Base-by-base conservation (phyloP, 176 grass and related monocot genomes). In the Oryza glumipatula region DNA sequence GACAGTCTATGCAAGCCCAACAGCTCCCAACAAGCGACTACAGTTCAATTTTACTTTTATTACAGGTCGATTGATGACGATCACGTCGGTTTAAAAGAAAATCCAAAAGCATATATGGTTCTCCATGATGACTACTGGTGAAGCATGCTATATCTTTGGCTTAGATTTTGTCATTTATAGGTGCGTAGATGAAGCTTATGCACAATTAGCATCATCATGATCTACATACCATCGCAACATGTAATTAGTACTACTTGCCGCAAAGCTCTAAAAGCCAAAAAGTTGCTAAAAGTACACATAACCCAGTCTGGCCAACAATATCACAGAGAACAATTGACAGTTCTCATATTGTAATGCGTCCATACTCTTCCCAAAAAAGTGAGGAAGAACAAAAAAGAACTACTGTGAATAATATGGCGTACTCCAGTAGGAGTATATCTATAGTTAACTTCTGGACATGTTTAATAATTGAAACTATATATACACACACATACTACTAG, bases 111-210 rank as follows among this genome's bases (percentile, higher is more conserved):
- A 64, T 74, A 90, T 79, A 74, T 90, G 74, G 68, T 61, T 68
- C 75, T 79, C 80, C 77, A 90, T 86, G 80, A 90, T 83, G 68
- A 24, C 19, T 33, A 49, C 84, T 79, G 74, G 78, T 86, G 64
- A 80, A 68, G 23, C 82, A 85, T 81, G 72, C 46, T 85, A 48
- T 58, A 46, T 75, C 17, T 64, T 79, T 74, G 21, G 38, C 30
- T 83, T 65, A 75, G 75, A 87, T 75, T 83, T 90, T 87, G 88
- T 90, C 88, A 87, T 90, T 43, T 83, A 80, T 64, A 75, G 80
- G 84, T 75, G 63, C 80, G 75, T 83, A 41, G 63, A 49, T 67
- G 63, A 90, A 79, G 80, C 61, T 87, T 83, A 89, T 56, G 85
- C 49, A 41, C 74, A 90, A 79, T 83, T 83, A 86, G 84, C 70